phyloP scores from a whole-genome alignment of 2,329 filamentous ascomycete species.

The Penicillium griseofulvum region DNA sequence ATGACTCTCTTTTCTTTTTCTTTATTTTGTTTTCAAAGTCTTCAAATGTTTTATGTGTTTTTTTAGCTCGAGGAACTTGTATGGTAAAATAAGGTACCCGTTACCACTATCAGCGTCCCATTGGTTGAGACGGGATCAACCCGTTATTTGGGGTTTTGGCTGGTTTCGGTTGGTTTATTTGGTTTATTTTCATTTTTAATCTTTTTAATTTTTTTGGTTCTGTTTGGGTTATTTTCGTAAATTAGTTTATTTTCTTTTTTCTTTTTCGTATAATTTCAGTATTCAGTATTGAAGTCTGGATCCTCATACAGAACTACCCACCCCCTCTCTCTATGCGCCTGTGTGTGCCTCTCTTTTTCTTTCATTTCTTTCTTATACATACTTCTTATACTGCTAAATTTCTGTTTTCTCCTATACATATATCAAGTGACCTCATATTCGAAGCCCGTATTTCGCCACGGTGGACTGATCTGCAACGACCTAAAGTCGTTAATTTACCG shows the following conservation, averaged over 20 bases:
- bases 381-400: not conserved
- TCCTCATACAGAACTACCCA: not conserved
- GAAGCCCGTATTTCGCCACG: conserved; percentile 1
- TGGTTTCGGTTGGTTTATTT: not conserved
- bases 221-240: conserved; percentile 3
- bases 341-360: not conserved
- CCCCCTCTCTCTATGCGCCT: not conserved
- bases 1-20: not conserved
- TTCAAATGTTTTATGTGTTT: not conserved
- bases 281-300: not conserved
- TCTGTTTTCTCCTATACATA: not conserved
- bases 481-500: conserved; percentile 29
- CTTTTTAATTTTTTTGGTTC: not conserved
- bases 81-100: conserved; percentile 10
- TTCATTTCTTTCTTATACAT: not conserved
- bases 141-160: conserved; percentile 2
- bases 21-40: not conserved
- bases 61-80: not conserved
- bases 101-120: conserved; percentile 2
- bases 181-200: not conserved
- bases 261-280: not conserved
- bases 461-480: conserved; percentile 28
- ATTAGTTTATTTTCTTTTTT: not conserved
- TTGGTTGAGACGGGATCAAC: conserved; percentile 9
- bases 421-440: not conserved